phyloP scores from a whole-genome alignment of 805 yeast genomes.

The Candida verbasci region DNA sequence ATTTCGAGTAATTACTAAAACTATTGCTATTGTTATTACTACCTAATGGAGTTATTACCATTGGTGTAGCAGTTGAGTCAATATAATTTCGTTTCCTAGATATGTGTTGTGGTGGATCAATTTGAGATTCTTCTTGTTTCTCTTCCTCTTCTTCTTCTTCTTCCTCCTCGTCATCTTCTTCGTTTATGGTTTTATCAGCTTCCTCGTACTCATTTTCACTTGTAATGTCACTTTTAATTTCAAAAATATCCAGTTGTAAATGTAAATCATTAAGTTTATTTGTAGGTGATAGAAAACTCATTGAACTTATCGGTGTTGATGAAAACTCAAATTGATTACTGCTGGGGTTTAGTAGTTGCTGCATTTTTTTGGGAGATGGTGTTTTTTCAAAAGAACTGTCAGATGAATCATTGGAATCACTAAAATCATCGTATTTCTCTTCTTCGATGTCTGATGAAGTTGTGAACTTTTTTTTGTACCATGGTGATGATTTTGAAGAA shows the following conservation, averaged over 20 bases:
- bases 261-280: conserved; percentile 31
- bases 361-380: conserved; percentile 7
- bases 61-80: conserved; percentile 6
- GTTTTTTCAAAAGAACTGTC: conserved; percentile 4
- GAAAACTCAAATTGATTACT: conserved; percentile 6
- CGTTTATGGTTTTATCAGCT: conserved; percentile 1
- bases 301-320: conserved; percentile 13
- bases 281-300: conserved; percentile 28
- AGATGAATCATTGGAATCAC: background rate
- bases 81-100: conserved; percentile 6
- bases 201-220: conserved; percentile 7
- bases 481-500: background rate
- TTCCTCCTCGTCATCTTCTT: conserved; percentile 3
- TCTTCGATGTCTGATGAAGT: conserved; percentile 1
- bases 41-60: conserved; percentile 17
- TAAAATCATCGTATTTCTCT: background rate
- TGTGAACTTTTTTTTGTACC: conserved; percentile 2
- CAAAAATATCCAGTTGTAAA: conserved; percentile 17
- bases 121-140: conserved; percentile 10
- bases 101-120: conserved; percentile 4
- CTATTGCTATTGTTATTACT: conserved; percentile 7
- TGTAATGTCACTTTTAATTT: conserved; percentile 9
- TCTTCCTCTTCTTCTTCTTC: conserved; percentile 12
- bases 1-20: background rate
- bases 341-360: background rate